A percentile compares a stretch with the other conserved stretches of the same genome.
phyloP scores from a whole-genome alignment of 225 moss, liverwort and hornwort genomes.

The Rhytidiadelphus loreus region DNA sequence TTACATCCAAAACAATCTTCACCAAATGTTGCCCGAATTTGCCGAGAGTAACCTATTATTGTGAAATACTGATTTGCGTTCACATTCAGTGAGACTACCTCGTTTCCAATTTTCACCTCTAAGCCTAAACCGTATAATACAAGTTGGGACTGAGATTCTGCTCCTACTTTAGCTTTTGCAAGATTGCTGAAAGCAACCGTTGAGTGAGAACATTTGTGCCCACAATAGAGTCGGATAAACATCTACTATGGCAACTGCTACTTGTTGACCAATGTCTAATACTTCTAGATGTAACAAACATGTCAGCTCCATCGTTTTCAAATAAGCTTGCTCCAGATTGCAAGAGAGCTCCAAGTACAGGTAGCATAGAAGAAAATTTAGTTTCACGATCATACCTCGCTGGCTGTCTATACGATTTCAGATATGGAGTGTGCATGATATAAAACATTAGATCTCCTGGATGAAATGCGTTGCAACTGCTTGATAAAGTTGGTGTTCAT shows the following conservation, averaged over 20 bases:
- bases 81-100: constrained; percentile 1
- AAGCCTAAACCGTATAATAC: background rate
- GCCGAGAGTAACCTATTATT: constrained; percentile 2
- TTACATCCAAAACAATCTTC: background rate
- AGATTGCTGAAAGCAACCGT: background rate
- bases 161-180: background rate
- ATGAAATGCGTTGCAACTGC: constrained; percentile 47
- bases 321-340: background rate
- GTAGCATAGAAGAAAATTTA: background rate
- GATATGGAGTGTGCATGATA: background rate
- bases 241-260: background rate
- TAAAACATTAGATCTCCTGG: constrained; percentile 8
- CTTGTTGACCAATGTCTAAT: background rate
- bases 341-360: background rate
- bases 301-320: background rate
- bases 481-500: constrained; percentile 52
- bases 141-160: background rate
- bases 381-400: background rate
- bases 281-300: background rate
- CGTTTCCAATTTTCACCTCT: background rate
- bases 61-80: constrained; percentile 4
- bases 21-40: background rate
- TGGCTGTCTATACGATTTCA: background rate
- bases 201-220: background rate
- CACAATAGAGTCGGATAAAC: background rate